Conservation (phyloP, 176 grass and related monocot species). For the Oropetium thomaeum region DNA sequence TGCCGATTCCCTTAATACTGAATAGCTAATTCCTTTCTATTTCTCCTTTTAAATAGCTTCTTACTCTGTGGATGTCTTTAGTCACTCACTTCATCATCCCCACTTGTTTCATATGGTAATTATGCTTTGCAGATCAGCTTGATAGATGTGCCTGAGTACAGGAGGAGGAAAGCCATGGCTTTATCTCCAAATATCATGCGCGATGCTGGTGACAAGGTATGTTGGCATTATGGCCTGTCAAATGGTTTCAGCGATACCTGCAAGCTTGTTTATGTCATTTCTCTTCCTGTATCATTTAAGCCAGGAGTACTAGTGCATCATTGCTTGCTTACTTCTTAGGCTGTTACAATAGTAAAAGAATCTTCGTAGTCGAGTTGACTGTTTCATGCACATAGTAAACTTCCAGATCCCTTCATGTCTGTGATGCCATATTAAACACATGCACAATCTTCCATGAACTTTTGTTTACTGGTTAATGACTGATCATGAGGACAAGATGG, state of each 20-base stretch:
- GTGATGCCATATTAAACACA: background rate
- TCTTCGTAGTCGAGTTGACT: background rate
- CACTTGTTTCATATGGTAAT: conserved; percentile 8
- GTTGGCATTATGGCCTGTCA: background rate
- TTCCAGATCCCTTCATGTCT: background rate
- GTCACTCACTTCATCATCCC: background rate
- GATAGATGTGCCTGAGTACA: conserved; percentile 77
- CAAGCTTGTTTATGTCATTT: background rate
- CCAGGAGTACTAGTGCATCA: background rate
- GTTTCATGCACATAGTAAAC: background rate
- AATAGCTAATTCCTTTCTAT: background rate
- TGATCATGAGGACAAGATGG: background rate
- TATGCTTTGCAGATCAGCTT: conserved; percentile 73
- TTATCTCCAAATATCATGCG: conserved; percentile 88
- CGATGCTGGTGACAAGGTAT: conserved; percentile 83
- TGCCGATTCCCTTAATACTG: background rate
- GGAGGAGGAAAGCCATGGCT: conserved; percentile 66
- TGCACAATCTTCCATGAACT: background rate
- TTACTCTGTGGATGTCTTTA: background rate
- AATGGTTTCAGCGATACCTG: background rate
- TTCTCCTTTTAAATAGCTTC: background rate
- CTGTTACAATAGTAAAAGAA: background rate
- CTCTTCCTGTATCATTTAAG: background rate
- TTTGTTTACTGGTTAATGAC: background rate
- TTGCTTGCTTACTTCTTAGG: background rate